Evolutionary conservation across 768 basidiomycete species (phyloP).

Genomic region (Amanita fuliginea): DNA sequence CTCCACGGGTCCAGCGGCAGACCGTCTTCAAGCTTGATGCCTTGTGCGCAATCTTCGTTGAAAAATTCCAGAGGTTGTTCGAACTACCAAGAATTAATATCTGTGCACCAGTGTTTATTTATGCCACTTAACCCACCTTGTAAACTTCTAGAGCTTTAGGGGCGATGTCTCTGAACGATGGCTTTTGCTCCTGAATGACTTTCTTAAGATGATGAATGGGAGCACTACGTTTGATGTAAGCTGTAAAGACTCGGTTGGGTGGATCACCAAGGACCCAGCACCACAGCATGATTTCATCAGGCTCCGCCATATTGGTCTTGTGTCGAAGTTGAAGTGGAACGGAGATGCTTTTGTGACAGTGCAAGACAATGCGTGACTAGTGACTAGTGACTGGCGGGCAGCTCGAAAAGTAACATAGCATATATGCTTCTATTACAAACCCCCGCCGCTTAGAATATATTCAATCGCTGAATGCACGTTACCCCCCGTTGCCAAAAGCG

Average conservation of each 20-base stretch:
- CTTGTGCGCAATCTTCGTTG: background rate
- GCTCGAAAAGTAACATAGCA: no score
- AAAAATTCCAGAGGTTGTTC: background rate
- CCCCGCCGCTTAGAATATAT: conserved; percentile 79
- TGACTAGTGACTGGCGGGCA: no score
- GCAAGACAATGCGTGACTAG: no score
- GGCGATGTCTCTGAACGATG: background rate
- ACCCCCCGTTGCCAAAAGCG: conserved; percentile 84
- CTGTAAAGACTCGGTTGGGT: no score
- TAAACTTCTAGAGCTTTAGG: background rate
- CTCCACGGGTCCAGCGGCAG: background rate
- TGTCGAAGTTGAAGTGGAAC: no score
- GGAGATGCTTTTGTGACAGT: no score
- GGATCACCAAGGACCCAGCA: no score
- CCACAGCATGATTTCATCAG: no score
- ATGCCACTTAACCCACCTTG: background rate
- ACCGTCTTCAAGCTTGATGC: background rate
- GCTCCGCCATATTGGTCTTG: no score
- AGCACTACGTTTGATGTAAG: no score
- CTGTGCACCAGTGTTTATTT: background rate
- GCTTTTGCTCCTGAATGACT: background rate
- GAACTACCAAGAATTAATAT: background rate
- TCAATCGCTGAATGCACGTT: conserved; percentile 90
- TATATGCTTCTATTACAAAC: conserved; percentile 29
- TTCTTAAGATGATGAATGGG: no score